These are phyloP conservation scores for Penicillium riverlandense DNA, from an alignment of 495 filamentous ascomycete species.

Conservation along the genomic window DNA sequence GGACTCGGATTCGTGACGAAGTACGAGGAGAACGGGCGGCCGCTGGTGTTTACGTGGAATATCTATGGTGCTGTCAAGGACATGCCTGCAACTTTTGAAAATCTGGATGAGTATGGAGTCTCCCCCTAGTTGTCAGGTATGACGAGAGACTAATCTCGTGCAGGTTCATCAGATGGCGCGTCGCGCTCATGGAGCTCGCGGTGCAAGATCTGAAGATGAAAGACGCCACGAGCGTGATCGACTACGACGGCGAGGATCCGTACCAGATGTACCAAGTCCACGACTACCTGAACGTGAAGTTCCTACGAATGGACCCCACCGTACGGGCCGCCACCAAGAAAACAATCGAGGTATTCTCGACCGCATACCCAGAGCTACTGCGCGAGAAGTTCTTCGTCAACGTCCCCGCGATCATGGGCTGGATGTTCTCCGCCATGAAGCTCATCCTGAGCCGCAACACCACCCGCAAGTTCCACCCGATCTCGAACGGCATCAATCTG, in stretches of 20 bases:
- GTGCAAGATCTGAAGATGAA: slow-evolving; percentile 60
- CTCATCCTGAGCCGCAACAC: slow-evolving; percentile 71
- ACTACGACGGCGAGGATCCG: slow-evolving; percentile 65
- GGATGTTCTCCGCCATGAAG: slow-evolving; percentile 76
- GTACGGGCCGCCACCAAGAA: slow-evolving; percentile 65
- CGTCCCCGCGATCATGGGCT: slow-evolving; percentile 79
- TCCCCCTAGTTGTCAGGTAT: neutral
- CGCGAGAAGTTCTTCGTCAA: slow-evolving; percentile 92
- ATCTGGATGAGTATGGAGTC: slow-evolving; percentile 59
- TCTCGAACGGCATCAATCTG: slow-evolving; percentile 67
- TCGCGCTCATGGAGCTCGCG: slow-evolving; percentile 78
- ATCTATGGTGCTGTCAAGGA: slow-evolving; percentile 77
- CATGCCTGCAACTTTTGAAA: slow-evolving; percentile 63
- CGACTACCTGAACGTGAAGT: slow-evolving; percentile 78
- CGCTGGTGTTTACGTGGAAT: slow-evolving; percentile 65
- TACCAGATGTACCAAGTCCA: slow-evolving; percentile 88
- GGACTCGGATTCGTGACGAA: slow-evolving; percentile 49
- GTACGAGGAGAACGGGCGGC: slow-evolving; percentile 37
- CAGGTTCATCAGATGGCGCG: slow-evolving; percentile 80
- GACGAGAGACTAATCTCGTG: neutral
- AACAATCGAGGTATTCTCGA: slow-evolving; percentile 68
- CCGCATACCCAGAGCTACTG: slow-evolving; percentile 80
- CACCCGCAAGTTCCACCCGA: slow-evolving; percentile 75
- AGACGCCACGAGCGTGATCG: slow-evolving; percentile 61
- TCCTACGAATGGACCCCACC: slow-evolving; percentile 64